phyloP scores from a whole-genome alignment of 192 early-diverging fungal species.

The Chytriomyces hyalinus region DNA sequence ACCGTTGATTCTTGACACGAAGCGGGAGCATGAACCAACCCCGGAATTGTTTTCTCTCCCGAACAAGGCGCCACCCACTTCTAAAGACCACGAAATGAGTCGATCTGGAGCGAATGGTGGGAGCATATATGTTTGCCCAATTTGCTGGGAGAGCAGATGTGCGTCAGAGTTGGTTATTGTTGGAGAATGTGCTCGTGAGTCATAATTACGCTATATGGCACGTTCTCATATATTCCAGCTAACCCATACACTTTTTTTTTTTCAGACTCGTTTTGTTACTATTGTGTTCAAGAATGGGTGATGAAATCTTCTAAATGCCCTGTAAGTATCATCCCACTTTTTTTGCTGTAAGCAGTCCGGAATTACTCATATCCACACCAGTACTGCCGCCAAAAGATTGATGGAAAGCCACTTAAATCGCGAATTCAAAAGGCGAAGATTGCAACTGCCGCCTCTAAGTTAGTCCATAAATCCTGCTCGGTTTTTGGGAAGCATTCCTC shows the following conservation, averaged over 20 bases:
- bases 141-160: constrained; percentile 20
- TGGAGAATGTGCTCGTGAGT: constrained; percentile 28
- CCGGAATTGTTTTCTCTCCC: neutral
- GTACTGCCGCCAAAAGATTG: constrained; percentile 11
- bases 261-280: constrained; percentile 27
- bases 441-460: constrained; percentile 6
- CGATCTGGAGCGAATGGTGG: neutral
- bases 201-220: neutral
- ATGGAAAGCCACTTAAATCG: neutral
- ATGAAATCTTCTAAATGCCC: constrained; percentile 28
- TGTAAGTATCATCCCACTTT: neutral
- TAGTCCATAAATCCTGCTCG: neutral
- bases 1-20: neutral
- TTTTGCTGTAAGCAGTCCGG: neutral
- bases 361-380: neutral
- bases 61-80: neutral
- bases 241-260: neutral
- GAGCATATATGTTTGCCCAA: constrained; percentile 10
- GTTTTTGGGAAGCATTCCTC: neutral
- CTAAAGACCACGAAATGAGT: neutral
- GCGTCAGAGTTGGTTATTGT: constrained; percentile 22
- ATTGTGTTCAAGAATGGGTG: constrained; percentile 24
- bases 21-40: neutral
- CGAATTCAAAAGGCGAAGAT: constrained; percentile 15
- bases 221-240: neutral